Evolutionary conservation across 805 yeast genomes (phyloP).

Genomic region (Naumovozyma baii): DNA sequence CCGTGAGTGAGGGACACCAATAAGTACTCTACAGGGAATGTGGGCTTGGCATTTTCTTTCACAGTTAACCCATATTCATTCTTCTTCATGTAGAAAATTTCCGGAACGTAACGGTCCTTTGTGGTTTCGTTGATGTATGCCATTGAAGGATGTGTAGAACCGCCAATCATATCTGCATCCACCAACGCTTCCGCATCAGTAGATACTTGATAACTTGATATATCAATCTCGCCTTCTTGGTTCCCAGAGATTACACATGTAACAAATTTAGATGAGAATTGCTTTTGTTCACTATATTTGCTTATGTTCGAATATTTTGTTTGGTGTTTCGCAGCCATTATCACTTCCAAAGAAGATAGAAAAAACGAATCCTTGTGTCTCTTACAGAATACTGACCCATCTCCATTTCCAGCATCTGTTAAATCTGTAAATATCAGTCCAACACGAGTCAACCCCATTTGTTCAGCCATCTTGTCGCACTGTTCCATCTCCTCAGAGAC

Average conservation of each 20-base stretch:
- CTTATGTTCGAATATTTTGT: slow-evolving; percentile 49
- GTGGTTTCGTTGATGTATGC: slow-evolving; percentile 72
- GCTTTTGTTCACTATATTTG: slow-evolving; percentile 52
- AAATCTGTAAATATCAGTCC: slow-evolving; percentile 88
- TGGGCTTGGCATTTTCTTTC: slow-evolving; percentile 81
- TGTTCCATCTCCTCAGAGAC: slow-evolving; percentile 33
- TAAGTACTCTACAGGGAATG: slow-evolving; percentile 85
- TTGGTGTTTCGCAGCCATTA: slow-evolving; percentile 78
- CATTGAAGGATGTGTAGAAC: slow-evolving; percentile 85
- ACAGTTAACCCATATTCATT: slow-evolving; percentile 86
- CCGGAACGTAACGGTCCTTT: slow-evolving; percentile 81
- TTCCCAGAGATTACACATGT: slow-evolving; percentile 95
- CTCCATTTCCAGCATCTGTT: slow-evolving; percentile 74
- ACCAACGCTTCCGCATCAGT: slow-evolving; percentile 81
- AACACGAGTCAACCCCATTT: slow-evolving; percentile 57
- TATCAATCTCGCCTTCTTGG: slow-evolving; percentile 75
- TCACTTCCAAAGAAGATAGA: slow-evolving; percentile 75
- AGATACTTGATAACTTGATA: slow-evolving; percentile 82
- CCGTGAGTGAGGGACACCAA: slow-evolving; percentile 87
- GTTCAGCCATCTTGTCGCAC: slow-evolving; percentile 44
- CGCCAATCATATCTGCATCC: slow-evolving; percentile 72
- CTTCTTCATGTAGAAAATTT: slow-evolving; percentile 69
- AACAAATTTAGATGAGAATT: slow-evolving; percentile 79
- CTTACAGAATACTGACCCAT: slow-evolving; percentile 85
- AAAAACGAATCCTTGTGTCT: slow-evolving; percentile 89